Conservation (phyloP, 257 asterid species). For the Forsythia viridissima region DNA sequence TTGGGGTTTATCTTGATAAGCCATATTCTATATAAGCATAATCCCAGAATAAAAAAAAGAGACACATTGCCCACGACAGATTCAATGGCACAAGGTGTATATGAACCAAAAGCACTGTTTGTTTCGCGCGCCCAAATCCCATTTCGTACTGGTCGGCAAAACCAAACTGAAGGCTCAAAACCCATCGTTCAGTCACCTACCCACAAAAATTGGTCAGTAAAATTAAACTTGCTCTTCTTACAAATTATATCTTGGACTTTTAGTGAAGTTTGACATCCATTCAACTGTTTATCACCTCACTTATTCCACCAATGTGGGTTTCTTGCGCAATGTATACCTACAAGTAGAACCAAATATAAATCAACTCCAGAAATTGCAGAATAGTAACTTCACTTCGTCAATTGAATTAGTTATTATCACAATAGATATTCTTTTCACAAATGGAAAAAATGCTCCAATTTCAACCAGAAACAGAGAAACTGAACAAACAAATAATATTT, state of each 20-base stretch:
- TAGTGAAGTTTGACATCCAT: not conserved
- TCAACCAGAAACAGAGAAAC: too few relatives aligned
- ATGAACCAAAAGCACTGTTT: conserved; percentile 67
- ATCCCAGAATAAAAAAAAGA: conserved; percentile 52
- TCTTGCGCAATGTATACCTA: conserved; percentile 16
- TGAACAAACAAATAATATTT: too few relatives aligned
- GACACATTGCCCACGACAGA: conserved; percentile 64
- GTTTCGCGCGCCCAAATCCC: conserved; percentile 68
- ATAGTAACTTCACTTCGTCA: not conserved
- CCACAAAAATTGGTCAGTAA: not conserved
- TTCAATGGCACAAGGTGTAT: conserved; percentile 74
- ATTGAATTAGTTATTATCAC: too few relatives aligned
- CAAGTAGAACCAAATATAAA: not conserved
- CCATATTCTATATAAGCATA: conserved; percentile 67
- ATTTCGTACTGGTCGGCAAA: conserved; percentile 69
- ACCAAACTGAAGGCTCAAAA: conserved; percentile 58
- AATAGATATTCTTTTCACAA: too few relatives aligned
- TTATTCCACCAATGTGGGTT: not conserved
- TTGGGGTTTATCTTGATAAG: conserved; percentile 41
- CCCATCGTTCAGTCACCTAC: conserved; percentile 47
- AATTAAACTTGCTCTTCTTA: conserved; percentile 16
- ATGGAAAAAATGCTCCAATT: too few relatives aligned
- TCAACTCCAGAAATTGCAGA: conserved; percentile 2
- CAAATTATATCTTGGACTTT: not conserved
- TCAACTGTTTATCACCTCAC: not conserved